Evolutionary conservation across 2,329 filamentous ascomycete genomes (phyloP).

Genomic region (Ophiostoma pallidulum): DNA sequence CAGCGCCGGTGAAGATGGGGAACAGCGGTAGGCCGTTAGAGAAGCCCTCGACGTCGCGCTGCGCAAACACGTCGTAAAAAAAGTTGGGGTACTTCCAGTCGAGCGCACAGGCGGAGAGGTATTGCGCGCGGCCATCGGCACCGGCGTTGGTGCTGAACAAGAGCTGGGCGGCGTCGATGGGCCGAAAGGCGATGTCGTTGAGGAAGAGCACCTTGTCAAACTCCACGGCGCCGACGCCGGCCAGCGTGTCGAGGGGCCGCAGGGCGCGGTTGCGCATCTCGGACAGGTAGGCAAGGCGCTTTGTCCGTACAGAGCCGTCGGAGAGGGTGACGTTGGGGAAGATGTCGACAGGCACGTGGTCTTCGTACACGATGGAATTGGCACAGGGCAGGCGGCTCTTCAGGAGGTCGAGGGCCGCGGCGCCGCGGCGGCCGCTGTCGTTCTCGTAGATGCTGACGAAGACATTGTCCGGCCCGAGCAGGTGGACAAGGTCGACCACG

Average conservation of each 20-base stretch:
- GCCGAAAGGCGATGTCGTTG: constrained; percentile 54
- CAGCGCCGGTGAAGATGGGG: constrained; percentile 53
- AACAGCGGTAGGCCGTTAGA: constrained; percentile 55
- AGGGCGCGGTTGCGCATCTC: constrained; percentile 64
- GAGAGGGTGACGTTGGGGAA: constrained; percentile 53
- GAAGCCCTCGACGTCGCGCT: constrained; percentile 56
- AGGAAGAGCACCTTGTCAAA: constrained; percentile 53
- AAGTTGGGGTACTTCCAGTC: constrained; percentile 60
- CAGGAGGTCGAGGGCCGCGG: constrained; percentile 44
- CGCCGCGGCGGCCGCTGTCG: constrained; percentile 49
- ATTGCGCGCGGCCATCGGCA: constrained; percentile 43
- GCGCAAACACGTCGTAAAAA: constrained; percentile 67
- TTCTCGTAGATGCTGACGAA: constrained; percentile 69
- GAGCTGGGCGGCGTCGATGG: constrained; percentile 43
- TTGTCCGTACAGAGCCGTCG: constrained; percentile 52
- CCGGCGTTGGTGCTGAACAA: constrained; percentile 53
- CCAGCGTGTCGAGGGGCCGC: constrained; percentile 47
- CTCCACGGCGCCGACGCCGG: constrained; percentile 27
- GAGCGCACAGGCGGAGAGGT: constrained; percentile 60
- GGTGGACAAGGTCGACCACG: constrained; percentile 51
- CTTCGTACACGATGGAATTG: constrained; percentile 48
- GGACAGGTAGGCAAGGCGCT: constrained; percentile 65
- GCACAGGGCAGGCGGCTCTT: constrained; percentile 35
- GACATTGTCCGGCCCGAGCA: constrained; percentile 58
- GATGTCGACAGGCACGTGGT: constrained; percentile 44